Evolutionary conservation across 1,284 basidiomycete species (phyloP), one percentile per base, ranked within the genome.

Genomic region (Microbotryum violaceum): DNA sequence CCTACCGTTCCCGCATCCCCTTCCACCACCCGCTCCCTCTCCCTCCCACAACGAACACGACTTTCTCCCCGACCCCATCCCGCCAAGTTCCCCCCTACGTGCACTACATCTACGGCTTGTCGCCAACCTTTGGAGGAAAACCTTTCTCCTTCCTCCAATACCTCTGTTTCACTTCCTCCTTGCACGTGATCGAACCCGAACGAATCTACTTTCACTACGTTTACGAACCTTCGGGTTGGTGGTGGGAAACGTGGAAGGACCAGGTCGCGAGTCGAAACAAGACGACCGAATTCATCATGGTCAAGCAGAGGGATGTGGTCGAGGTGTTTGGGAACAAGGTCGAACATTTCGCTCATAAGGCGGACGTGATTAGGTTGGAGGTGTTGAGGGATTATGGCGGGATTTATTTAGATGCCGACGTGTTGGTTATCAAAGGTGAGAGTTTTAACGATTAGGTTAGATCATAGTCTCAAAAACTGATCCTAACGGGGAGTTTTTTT

Each of bases 371-470:
- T 25, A 68, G 76, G 5, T 56, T 77, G 20, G 75, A 77, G 64
- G 74, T 74, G 55, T 75, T 52, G 56, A 75, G 60, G 62, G 75
- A 61, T 60, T 78, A 61, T 64, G 79, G 79, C 5, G 79, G 79
- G 10, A 77, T 80, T 25, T 80, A 80, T 62, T 72, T 79, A 20
- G 79, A 80, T 61, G 76, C 78, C n/a, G 79, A 80, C 56, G 68
- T 66, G 10, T 53, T 64, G 20, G 56, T 66, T 6, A 33, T 58
- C 20, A 44, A 48, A 42, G 63, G 65, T 67, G 59, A 47, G 58
- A 33, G 70, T 3, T 70, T 14, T n/a, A n/a, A n/a, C n/a, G n/a
- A n/a, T n/a, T n/a, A n/a, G n/a, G n/a, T n/a, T n/a, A n/a, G n/a
- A n/a, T n/a, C n/a, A n/a, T n/a, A n/a, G n/a, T n/a, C n/a, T n/a